These are phyloP conservation scores for Dissophora ornata DNA, from an alignment of 192 early-diverging fungal genomes.

Conservation along the genomic window DNA sequence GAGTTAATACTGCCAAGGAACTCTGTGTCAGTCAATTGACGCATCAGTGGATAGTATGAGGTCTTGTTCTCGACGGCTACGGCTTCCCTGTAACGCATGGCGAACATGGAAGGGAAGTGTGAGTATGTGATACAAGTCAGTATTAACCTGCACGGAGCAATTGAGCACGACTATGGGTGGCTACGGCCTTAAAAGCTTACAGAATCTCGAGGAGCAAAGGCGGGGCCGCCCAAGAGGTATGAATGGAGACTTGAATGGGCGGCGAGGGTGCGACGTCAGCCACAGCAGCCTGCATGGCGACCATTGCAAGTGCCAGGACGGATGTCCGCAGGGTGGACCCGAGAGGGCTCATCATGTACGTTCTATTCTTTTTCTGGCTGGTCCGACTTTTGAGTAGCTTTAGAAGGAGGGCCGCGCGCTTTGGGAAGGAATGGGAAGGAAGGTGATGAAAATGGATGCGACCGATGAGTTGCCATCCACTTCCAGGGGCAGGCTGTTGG, in stretches of 20 bases:
- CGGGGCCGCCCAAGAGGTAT: constrained; percentile 73
- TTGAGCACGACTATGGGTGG: neutral
- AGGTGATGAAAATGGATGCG: no score
- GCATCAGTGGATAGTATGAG: constrained; percentile 72
- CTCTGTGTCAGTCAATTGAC: constrained; percentile 58
- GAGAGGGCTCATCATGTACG: constrained; percentile 22
- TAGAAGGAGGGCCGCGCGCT: no score
- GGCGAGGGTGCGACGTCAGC: constrained; percentile 50
- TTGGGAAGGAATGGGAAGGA: no score
- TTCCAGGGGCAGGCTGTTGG: no score
- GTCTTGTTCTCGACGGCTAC: constrained; percentile 72
- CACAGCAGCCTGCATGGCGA: constrained; percentile 26
- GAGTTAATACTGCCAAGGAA: constrained; percentile 38
- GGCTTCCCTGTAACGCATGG: constrained; percentile 62
- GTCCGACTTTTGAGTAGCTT: no score
- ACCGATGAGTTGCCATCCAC: no score
- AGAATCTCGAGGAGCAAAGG: constrained; percentile 80
- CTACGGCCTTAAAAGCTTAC: constrained; percentile 54
- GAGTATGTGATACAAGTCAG: no score
- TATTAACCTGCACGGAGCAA: no score
- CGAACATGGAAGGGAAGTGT: no score
- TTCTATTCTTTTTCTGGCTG: no score
- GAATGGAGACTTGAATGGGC: constrained; percentile 60
- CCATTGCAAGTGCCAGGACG: constrained; percentile 37
- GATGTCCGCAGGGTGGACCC: constrained; percentile 30